Conservation (phyloP, 169 alveolate species). For the Eimeria sp. region DNA sequence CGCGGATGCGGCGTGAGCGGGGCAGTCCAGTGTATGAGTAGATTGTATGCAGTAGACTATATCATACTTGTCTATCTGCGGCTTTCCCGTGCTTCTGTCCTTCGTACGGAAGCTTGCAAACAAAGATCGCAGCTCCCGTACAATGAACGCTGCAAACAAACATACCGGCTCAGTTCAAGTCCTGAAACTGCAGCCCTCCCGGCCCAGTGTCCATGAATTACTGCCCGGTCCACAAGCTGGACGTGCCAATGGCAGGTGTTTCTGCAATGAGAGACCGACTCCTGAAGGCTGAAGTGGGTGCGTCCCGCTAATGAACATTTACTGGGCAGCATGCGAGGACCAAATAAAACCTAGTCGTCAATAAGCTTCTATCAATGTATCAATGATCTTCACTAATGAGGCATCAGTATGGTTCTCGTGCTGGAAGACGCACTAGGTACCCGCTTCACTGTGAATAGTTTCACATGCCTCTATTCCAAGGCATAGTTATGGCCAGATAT, state of each 20-base stretch:
- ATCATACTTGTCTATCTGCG: neutral
- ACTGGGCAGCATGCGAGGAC: neutral
- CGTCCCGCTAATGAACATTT: neutral
- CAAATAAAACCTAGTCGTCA: neutral
- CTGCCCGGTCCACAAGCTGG: neutral
- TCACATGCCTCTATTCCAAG: neutral
- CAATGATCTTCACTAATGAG: neutral
- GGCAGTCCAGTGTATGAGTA: conserved; percentile 54
- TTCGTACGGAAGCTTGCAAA: neutral
- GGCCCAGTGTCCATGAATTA: neutral
- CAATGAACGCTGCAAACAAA: neutral
- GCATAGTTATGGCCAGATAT: neutral
- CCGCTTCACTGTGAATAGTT: neutral
- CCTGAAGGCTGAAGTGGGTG: neutral
- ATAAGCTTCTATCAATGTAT: neutral
- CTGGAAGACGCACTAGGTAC: neutral
- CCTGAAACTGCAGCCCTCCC: neutral
- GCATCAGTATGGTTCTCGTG: neutral
- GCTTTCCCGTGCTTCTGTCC: neutral
- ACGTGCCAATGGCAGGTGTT: neutral
- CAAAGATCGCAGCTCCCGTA: no score
- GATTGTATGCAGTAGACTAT: no score
- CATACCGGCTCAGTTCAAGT: neutral
- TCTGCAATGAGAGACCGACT: neutral
- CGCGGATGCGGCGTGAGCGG: conserved; percentile 32